Conservation (phyloP, 169 alveolate genomes). For the Eimeria brunetti region DNA sequence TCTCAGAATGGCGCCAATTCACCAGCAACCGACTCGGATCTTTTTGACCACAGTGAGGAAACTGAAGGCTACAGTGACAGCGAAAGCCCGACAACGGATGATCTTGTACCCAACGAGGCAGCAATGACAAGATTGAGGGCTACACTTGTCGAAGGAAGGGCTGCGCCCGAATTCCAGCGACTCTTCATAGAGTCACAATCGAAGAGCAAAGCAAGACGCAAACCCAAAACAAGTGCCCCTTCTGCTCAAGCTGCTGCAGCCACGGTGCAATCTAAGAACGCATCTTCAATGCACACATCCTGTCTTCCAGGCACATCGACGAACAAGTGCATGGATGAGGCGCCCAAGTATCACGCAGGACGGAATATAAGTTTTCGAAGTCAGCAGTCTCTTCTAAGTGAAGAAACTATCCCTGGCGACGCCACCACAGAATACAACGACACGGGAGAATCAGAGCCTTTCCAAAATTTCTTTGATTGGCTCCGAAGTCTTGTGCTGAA, state of each 20-base stretch:
- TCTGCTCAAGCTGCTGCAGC: constrained; percentile 2
- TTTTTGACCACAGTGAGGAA: not conserved
- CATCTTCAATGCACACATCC: not conserved
- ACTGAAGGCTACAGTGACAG: constrained; percentile 32
- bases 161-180: constrained; percentile 71
- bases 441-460: not conserved
- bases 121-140: constrained; percentile 52
- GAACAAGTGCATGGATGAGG: not conserved
- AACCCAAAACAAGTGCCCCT: not conserved
- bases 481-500: constrained; percentile 11
- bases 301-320: not conserved
- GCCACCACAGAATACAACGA: not conserved
- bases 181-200: constrained; percentile 51
- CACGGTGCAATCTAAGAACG: not conserved
- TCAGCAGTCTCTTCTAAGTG: constrained; percentile 6
- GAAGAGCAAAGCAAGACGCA: not conserved
- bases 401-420: not conserved
- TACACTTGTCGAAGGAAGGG: constrained; percentile 57
- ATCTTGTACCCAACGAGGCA: constrained; percentile 35
- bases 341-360: not conserved
- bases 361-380: not conserved
- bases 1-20: not conserved
- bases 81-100: constrained; percentile 9
- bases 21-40: not conserved
- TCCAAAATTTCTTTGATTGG: constrained; percentile 1